Percentiles rank a stretch among this genome's conserved stretches.
These are phyloP conservation scores for Vitis labrusca DNA, from an alignment of 164 flowering plant species.

Conservation along the genomic window DNA sequence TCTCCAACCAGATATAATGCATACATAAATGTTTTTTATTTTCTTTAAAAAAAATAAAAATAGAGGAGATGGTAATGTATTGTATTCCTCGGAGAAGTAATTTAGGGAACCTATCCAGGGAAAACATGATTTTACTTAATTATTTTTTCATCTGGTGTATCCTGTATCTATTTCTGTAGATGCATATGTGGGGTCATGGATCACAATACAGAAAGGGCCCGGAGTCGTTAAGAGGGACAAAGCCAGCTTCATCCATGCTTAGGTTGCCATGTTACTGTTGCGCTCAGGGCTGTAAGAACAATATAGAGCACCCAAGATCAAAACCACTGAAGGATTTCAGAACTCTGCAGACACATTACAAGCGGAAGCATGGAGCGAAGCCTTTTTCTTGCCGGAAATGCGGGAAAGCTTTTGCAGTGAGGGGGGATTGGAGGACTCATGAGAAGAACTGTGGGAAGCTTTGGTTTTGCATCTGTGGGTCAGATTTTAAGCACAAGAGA, in stretches of 20 bases:
- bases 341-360: constrained; percentile 77
- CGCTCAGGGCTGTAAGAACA: constrained; percentile 69
- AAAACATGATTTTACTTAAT: not conserved
- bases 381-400: constrained; percentile 64
- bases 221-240: constrained; percentile 55
- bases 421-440: constrained; percentile 81
- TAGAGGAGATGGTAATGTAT: too few species aligned
- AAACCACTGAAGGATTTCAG: constrained; percentile 75
- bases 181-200: constrained; percentile 89
- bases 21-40: too few species aligned
- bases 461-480: constrained; percentile 76
- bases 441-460: constrained; percentile 78
- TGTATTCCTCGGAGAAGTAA: too few species aligned
- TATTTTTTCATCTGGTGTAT: not conserved
- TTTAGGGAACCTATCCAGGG: too few species aligned
- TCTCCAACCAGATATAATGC: too few species aligned
- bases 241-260: constrained; percentile 47
- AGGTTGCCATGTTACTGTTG: constrained; percentile 73
- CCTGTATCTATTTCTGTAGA: constrained; percentile 24
- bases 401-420: constrained; percentile 65
- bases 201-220: constrained; percentile 60
- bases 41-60: too few species aligned
- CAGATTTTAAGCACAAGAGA: constrained; percentile 78
- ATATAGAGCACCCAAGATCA: constrained; percentile 63
- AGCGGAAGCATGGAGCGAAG: constrained; percentile 69